These are phyloP conservation scores for Lichtheimia hyalospora DNA, from an alignment of 371 early-diverging fungal genomes.

Conservation along the genomic window DNA sequence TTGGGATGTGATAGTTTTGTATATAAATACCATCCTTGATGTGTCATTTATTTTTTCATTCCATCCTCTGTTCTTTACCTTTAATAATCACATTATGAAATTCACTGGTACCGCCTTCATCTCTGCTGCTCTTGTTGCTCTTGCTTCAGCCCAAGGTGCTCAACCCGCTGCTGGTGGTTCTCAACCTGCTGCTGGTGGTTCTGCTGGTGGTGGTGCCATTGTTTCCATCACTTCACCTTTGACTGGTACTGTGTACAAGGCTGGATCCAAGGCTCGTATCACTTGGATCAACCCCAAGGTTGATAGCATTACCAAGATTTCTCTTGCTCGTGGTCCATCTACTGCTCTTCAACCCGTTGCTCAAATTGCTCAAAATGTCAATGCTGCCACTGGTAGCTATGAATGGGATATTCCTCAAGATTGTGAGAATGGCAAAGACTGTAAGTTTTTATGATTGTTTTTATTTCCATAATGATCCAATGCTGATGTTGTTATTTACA, in stretches of 20 bases:
- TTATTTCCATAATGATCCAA: not conserved
- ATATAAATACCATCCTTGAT: conserved; percentile 6
- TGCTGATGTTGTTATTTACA: not conserved
- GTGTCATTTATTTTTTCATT: not conserved
- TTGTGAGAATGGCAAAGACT: conserved; percentile 25
- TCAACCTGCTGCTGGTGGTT: too few relatives aligned
- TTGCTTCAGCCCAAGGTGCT: conserved; percentile 20
- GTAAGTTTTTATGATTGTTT: conserved; percentile 15
- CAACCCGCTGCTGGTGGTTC: not conserved
- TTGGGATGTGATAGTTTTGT: not conserved
- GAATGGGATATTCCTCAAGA: conserved; percentile 25
- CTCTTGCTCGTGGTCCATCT: conserved; percentile 21
- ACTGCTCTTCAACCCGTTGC: conserved; percentile 26
- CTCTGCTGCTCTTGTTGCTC: conserved; percentile 16
- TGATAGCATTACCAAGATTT: conserved; percentile 18
- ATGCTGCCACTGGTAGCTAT: conserved; percentile 15
- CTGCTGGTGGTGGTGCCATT: conserved; percentile 1
- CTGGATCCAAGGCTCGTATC: conserved; percentile 22
- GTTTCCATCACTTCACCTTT: conserved; percentile 26
- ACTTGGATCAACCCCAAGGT: conserved; percentile 28
- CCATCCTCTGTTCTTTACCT: not conserved
- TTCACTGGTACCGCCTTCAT: conserved; percentile 21
- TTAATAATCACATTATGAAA: conserved; percentile 17
- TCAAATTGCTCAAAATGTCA: conserved; percentile 21
- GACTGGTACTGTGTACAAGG: conserved; percentile 21